These are phyloP conservation scores for Aspergillus thermomutatus DNA, from an alignment of 2,329 filamentous ascomycete genomes.

Conservation along the genomic window DNA sequence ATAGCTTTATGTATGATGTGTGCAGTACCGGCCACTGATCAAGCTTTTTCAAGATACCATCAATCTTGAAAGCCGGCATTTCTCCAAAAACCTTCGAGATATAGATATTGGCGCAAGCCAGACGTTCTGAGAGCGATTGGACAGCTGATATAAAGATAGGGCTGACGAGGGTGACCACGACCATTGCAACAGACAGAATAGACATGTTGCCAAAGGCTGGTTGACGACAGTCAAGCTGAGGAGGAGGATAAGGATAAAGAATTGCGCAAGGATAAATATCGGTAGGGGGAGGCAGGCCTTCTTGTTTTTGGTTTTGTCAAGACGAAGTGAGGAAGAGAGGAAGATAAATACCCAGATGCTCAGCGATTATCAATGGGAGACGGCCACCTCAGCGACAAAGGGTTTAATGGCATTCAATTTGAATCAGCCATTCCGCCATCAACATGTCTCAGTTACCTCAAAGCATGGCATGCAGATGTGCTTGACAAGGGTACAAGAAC, in stretches of 20 bases:
- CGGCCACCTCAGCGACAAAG: background rate
- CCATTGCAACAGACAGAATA: background rate
- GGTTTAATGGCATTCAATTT: background rate
- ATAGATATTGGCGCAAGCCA: background rate
- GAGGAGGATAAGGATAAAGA: background rate
- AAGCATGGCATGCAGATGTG: background rate
- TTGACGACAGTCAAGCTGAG: background rate
- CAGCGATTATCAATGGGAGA: background rate
- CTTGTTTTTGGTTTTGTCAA: background rate
- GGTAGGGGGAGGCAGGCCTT: background rate
- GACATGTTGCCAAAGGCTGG: background rate
- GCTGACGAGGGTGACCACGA: background rate
- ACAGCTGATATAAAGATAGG: background rate
- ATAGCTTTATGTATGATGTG: background rate
- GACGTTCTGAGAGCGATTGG: background rate
- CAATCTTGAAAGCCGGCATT: background rate
- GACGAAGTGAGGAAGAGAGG: background rate
- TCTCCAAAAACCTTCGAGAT: background rate
- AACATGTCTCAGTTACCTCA: background rate
- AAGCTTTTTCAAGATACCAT: background rate
- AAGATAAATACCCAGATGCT: background rate
- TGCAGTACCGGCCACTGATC: background rate
- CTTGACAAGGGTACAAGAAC: background rate
- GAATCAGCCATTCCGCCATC: background rate
- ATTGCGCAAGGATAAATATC: background rate